Percentiles rank a stretch among this genome's conserved stretches.
phyloP scores from a whole-genome alignment of 495 filamentous ascomycete genomes.

The Jackrogersella minutella region DNA sequence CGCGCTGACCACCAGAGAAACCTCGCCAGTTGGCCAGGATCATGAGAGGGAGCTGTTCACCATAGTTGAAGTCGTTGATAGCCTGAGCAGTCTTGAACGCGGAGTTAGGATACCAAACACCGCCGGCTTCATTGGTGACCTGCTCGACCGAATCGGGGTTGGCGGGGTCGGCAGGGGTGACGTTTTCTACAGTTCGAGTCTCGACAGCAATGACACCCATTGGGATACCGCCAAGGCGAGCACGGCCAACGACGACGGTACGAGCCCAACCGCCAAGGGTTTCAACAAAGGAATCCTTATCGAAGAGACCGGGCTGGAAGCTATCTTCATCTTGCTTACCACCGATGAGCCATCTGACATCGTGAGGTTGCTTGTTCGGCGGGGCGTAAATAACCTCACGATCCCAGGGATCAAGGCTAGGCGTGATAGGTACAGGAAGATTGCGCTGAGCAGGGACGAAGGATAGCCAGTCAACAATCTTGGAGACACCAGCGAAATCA shows the following conservation, averaged over 20 bases:
- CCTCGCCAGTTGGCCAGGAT: constrained; percentile 99
- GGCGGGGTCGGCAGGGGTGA: constrained; percentile 96
- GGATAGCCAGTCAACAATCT: constrained; percentile 97
- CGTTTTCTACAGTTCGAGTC: constrained; percentile 93
- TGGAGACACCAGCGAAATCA: constrained; percentile 96
- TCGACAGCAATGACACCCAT: constrained; percentile 99
- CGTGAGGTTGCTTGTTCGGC: constrained; percentile 87
- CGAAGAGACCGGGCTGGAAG: constrained; percentile 92
- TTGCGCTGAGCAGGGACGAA: constrained; percentile 95
- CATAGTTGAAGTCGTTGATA: constrained; percentile 98
- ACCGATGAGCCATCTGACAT: constrained; percentile 89
- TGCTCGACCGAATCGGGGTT: constrained; percentile 98
- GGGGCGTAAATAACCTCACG: constrained; percentile 88
- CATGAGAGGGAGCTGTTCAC: constrained; percentile 97
- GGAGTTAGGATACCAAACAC: constrained; percentile 99
- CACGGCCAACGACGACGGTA: constrained; percentile 95
- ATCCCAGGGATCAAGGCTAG: constrained; percentile 89
- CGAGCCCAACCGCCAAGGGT: constrained; percentile 95
- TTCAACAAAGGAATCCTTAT: constrained; percentile 96
- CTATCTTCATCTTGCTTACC: constrained; percentile 87
- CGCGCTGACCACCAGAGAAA: constrained; percentile 98
- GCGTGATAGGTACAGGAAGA: constrained; percentile 85
- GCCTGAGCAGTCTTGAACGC: constrained; percentile 99
- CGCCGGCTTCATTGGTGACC: constrained; percentile 90
- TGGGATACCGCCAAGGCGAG: constrained; percentile 95